Conservation (phyloP, 2,329 filamentous ascomycete species). For the Neonectria coccinea region DNA sequence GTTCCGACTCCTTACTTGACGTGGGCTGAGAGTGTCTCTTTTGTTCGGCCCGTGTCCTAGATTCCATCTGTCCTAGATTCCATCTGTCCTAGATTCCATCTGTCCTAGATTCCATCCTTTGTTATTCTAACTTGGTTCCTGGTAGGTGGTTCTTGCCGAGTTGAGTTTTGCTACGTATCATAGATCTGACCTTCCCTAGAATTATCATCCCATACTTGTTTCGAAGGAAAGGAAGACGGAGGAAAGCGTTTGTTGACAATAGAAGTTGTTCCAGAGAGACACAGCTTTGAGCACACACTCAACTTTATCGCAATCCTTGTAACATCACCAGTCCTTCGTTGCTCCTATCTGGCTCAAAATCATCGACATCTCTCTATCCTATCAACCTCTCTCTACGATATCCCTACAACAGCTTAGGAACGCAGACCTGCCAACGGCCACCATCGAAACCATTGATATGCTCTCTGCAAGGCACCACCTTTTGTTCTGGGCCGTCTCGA, state of each 20-base stretch:
- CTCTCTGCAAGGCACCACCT: slow-evolving; percentile 33
- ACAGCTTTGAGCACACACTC: background rate
- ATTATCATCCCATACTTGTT: no score
- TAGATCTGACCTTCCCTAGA: background rate
- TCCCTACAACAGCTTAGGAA: background rate
- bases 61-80: no score
- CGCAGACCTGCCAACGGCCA: background rate
- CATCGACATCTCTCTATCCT: background rate
- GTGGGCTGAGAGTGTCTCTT: background rate
- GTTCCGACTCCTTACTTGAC: no score
- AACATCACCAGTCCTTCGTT: background rate
- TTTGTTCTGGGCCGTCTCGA: slow-evolving; percentile 36
- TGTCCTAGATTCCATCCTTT: background rate
- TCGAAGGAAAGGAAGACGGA: background rate
- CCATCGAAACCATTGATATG: slow-evolving; percentile 21
- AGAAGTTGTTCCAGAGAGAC: no score
- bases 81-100: no score
- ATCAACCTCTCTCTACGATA: background rate
- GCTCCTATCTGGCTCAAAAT: background rate
- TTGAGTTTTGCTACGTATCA: background rate
- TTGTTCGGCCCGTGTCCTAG: background rate
- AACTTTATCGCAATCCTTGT: background rate
- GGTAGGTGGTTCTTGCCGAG: background rate
- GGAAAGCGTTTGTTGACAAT: background rate
- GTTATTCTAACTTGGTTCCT: background rate